Percentiles rank a stretch among this genome's conserved stretches.
These are phyloP conservation scores for Chenopodium berlandieri DNA, from an alignment of 148 eudicot species.

Conservation along the genomic window DNA sequence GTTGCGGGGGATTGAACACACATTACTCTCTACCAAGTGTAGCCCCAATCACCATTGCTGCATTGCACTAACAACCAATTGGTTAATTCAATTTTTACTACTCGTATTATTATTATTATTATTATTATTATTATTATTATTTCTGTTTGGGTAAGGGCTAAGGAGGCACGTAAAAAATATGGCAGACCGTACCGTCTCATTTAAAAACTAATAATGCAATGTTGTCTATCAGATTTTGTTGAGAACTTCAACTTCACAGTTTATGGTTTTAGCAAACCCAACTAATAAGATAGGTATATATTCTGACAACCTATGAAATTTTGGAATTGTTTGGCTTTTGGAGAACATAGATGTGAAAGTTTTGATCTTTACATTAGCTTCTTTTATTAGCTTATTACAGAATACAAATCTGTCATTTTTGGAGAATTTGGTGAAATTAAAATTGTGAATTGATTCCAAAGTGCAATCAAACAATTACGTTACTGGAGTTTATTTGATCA, in stretches of 20 bases:
- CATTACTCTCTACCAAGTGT: too few relatives aligned
- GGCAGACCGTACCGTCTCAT: background rate
- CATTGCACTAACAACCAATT: too few relatives aligned
- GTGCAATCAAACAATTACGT: slow-evolving; percentile 2
- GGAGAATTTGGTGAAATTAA: slow-evolving; percentile 4
- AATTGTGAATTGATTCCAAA: slow-evolving; percentile 5
- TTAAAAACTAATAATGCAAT: too few relatives aligned
- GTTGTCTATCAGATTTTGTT: slow-evolving; percentile 1
- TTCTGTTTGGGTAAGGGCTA: background rate
- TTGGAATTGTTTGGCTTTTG: slow-evolving; percentile 21
- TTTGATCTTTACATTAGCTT: slow-evolving; percentile 15
- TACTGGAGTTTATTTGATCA: background rate
- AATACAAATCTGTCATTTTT: slow-evolving; percentile 8
- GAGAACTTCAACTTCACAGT: background rate
- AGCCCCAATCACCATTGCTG: too few relatives aligned
- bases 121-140: too few relatives aligned
- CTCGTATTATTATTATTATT: too few relatives aligned
- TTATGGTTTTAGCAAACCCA: slow-evolving; percentile 1
- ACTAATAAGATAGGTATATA: slow-evolving; percentile 13
- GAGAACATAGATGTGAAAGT: slow-evolving; percentile 21
- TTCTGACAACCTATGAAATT: slow-evolving; percentile 25
- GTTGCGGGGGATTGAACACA: too few relatives aligned
- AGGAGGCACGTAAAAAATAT: background rate
- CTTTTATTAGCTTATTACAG: background rate
- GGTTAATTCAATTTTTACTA: too few relatives aligned